Evolutionary conservation across 805 yeast genomes (phyloP), one percentile per base, ranked within the genome.

Genomic region (Ascoidea tarda): DNA sequence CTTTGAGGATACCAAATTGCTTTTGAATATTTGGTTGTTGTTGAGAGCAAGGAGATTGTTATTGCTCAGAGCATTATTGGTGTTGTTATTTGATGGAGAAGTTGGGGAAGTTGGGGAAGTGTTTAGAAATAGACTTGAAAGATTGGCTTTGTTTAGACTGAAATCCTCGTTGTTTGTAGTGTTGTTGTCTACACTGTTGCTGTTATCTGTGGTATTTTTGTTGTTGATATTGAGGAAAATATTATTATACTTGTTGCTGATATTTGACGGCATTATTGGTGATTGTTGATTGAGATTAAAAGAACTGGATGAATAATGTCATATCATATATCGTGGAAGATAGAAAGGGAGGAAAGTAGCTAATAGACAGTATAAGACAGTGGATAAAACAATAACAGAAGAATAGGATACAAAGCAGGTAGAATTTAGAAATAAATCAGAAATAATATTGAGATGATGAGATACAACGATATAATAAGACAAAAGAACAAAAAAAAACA

Each of bases 1-100:
- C 66, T 68, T 69, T 49, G 78, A 74, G 12, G 73, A 61, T 6
- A 68, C 61, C 4, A 69, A 69, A 8, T 70, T 70, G 64, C 66
- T 60, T 46, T 67, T 70, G 38, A 53, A 53, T 32, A 50, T 12
- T 14, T 48, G 16, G 4, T 33, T 31, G 48, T 21, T 31, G 16
- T 31, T 46, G 48, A 31, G 48, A n/a, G 48, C 48, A 46, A 31
- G 48, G 48, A 21, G 12, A 21, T 10, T 46, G 6, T 21, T 31
- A 5, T 16, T 21, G 48, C 48, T 46, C 10, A 12, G 21, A 4
- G 6, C 32, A 4, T 46, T 46, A n/a, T 46, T 14, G 16, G n/a
- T 46, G 28, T 46, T 28, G 45, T 42, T n/a, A n/a, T 42, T n/a
- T 21, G 28, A 21, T 21, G 28, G 3, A 21, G 28, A 21, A 21